Evolutionary conservation across 1,139 yeast species (phyloP), one percentile per base, ranked within the genome.

Genomic region (Pichia inconspicua): DNA sequence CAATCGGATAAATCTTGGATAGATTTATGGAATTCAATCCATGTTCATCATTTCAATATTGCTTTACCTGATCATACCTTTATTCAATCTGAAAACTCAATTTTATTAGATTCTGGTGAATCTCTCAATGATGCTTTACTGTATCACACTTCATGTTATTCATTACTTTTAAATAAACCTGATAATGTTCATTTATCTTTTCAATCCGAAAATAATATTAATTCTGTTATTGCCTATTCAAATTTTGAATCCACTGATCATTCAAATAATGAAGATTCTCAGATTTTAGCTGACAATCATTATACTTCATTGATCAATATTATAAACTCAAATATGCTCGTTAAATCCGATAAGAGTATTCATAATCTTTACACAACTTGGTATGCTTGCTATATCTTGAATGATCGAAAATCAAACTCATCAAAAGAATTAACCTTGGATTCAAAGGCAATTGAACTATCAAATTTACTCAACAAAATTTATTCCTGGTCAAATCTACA

Each of bases 251-350:
- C 47, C 25, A 36, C 19, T 11, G 42, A 47, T 27, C 34, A 42
- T n/a, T 40, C 25, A 28, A 56, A 63, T 25, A 37, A 37, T 19
- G 11, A 34, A 10, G 37, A 34, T 34, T 7, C 22, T 34, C 8
- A 8, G 7, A 70, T 67, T 48, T 51, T 71, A 19, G 56, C 53
- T 36, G 61, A 62, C 19, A 71, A 74, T 75, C 66, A 63, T 44
- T 43, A 48, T 22, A 58, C 64, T 38, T 59, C 72, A 45, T 67
- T 74, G 0, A 41, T 52, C 22, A 48, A 47, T 31, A 44, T 50
- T 10, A 28, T 52, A 42, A 71, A 69, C 43, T 38, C 42, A 28
- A 50, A 49, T 35, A 46, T 53, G 53, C 36, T 46, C 14, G 45
- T 48, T 15, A 52, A 52, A 40, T 50, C 43, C 19, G 41, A 42